Percentiles rank a stretch among this genome's conserved stretches.
Conservation (phyloP, 2,329 filamentous ascomycete genomes). For the Phaeosphaeriaceae sp. region DNA sequence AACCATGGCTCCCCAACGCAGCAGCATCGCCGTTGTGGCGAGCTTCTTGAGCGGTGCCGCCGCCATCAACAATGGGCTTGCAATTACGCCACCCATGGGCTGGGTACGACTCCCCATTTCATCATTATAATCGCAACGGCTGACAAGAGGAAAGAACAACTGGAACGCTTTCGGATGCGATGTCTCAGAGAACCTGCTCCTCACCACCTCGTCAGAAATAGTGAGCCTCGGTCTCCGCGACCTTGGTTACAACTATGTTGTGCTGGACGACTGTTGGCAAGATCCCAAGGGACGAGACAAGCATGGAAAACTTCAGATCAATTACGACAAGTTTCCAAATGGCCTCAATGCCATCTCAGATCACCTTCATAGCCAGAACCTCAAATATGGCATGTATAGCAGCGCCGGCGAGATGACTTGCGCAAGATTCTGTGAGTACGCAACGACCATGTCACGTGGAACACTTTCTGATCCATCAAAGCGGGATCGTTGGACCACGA, state of each 20-base stretch:
- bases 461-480: slow-evolving; percentile 9
- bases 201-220: slow-evolving; percentile 32
- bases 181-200: slow-evolving; percentile 36
- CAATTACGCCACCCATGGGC: slow-evolving; percentile 31
- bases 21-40: slow-evolving; percentile 15
- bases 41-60: slow-evolving; percentile 19
- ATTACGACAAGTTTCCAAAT: slow-evolving; percentile 65
- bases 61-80: slow-evolving; percentile 34
- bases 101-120: slow-evolving; percentile 16
- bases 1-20: slow-evolving; percentile 17
- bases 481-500: slow-evolving; percentile 36
- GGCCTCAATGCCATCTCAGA: slow-evolving; percentile 64
- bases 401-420: slow-evolving; percentile 62
- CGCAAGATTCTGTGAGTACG: slow-evolving; percentile 57
- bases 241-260: slow-evolving; percentile 56
- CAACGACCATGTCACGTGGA: background rate
- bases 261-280: slow-evolving; percentile 67
- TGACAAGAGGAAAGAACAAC: slow-evolving; percentile 23
- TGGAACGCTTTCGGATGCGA: slow-evolving; percentile 37
- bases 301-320: slow-evolving; percentile 45
- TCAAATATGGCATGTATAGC: slow-evolving; percentile 71
- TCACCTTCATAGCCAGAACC: slow-evolving; percentile 46
- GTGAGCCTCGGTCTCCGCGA: slow-evolving; percentile 34
- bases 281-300: slow-evolving; percentile 55
- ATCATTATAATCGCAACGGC: background rate